These are phyloP conservation scores for Cochlearia excelsa DNA, from an alignment of 345 rosid genomes.

Conservation along the genomic window DNA sequence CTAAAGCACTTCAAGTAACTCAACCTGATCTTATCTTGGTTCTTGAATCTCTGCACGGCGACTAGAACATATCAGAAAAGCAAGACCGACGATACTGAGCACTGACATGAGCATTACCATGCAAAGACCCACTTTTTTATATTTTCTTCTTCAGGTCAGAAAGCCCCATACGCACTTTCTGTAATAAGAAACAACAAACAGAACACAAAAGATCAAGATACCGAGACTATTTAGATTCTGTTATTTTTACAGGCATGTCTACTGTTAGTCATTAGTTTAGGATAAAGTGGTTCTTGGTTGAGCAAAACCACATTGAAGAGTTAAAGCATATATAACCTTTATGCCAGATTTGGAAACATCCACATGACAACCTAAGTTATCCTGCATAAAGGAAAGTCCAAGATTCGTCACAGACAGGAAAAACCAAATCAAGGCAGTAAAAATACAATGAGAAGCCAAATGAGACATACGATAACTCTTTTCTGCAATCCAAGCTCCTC, in stretches of 20 bases:
- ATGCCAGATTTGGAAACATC: slow-evolving; percentile 87
- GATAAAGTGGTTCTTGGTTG: background rate
- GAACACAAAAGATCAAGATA: background rate
- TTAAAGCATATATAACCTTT: slow-evolving; percentile 46
- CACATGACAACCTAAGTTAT: slow-evolving; percentile 83
- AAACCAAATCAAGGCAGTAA: slow-evolving; percentile 14
- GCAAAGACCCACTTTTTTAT: slow-evolving; percentile 89
- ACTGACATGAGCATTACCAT: slow-evolving; percentile 78
- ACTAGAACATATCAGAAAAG: slow-evolving; percentile 45
- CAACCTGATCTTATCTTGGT: too few relatives aligned
- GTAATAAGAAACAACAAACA: slow-evolving; percentile 32
- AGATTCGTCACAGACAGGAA: slow-evolving; percentile 6
- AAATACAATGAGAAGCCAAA: background rate
- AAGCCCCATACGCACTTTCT: slow-evolving; percentile 91
- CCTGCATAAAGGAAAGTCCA: slow-evolving; percentile 45
- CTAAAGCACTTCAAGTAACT: too few relatives aligned
- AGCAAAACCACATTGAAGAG: slow-evolving; percentile 9
- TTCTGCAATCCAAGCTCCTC: slow-evolving; percentile 88
- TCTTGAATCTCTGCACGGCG: too few relatives aligned
- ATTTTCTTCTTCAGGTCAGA: slow-evolving; percentile 77
- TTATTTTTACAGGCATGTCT: background rate
- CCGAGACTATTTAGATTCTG: too few relatives aligned
- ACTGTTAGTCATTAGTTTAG: slow-evolving; percentile 5
- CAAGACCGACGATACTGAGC: slow-evolving; percentile 72
- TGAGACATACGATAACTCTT: slow-evolving; percentile 65